Percentiles rank a stretch among this genome's conserved stretches.
These are phyloP conservation scores for Raphidocelis subcapitata DNA, from an alignment of 139 green algal genomes.

Conservation along the genomic window DNA sequence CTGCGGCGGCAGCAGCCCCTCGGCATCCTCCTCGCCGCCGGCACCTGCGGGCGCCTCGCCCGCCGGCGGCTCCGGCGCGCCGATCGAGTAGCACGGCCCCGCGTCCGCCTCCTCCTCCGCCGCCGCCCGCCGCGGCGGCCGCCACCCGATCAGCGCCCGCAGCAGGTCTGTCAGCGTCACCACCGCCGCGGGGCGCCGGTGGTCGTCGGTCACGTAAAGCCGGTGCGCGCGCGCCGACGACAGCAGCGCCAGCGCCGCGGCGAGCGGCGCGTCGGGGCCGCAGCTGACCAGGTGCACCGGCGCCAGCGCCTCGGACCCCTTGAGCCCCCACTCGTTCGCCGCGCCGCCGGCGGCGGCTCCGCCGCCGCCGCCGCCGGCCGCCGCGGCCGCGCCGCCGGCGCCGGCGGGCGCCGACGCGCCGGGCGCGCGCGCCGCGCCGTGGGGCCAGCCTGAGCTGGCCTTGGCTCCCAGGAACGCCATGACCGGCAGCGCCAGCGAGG, in stretches of 20 bases:
- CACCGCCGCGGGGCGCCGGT: constrained; percentile 2
- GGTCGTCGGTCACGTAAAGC: constrained; percentile 18
- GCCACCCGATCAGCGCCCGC: constrained; percentile 3
- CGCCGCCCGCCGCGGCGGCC: too few species aligned
- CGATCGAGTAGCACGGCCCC: too few species aligned
- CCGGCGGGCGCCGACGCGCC: neutral
- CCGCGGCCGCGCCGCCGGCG: neutral
- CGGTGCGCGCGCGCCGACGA: neutral
- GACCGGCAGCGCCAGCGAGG: constrained; percentile 31
- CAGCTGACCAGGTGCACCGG: neutral
- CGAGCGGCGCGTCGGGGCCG: neutral
- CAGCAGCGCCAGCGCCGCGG: constrained; percentile 14
- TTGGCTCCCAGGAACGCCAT: constrained; percentile 28
- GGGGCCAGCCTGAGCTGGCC: constrained; percentile 9
- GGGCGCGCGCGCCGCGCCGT: neutral
- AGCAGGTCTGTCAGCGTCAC: constrained; percentile 26
- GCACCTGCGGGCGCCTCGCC: too few species aligned
- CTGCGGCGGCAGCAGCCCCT: too few species aligned
- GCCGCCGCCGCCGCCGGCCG: neutral
- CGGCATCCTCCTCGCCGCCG: too few species aligned
- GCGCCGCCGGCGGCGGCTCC: constrained; percentile 2
- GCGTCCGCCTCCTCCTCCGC: too few species aligned
- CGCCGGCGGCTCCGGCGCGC: too few species aligned
- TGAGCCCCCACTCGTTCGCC: constrained; percentile 16
- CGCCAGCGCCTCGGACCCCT: constrained; percentile 14